Evolutionary conservation across 73 alveolate genomes (phyloP).

Genomic region (Paramecium tetraurelia): DNA sequence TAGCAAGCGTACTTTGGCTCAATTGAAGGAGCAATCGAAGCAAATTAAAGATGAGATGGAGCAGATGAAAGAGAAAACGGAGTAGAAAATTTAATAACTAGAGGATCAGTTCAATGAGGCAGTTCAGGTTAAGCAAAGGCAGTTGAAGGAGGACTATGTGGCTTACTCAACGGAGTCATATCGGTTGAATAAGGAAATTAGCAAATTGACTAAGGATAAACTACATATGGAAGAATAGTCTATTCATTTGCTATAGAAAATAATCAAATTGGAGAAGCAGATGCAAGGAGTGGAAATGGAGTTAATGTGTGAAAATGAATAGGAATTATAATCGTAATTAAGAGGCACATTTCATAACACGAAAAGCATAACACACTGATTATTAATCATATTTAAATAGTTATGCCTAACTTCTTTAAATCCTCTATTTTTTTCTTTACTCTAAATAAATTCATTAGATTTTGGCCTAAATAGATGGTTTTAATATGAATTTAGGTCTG

Average conservation of each 20-base stretch:
- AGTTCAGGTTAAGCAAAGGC: not conserved
- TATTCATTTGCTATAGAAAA: not conserved
- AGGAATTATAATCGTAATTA: not conserved
- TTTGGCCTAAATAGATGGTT: slow-evolving; percentile 2
- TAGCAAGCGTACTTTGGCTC: not conserved
- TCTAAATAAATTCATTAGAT: slow-evolving; percentile 44
- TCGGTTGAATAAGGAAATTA: slow-evolving; percentile 7
- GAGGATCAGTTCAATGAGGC: not conserved
- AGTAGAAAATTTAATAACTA: not conserved
- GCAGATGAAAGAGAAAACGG: not conserved
- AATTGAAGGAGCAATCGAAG: not conserved
- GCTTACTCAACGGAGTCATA: slow-evolving; percentile 16
- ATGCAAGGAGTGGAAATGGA: slow-evolving; percentile 39
- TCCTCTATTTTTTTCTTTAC: slow-evolving; percentile 48
- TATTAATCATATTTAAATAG: slow-evolving; percentile 1
- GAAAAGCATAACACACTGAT: slow-evolving; percentile 22
- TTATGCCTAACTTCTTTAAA: slow-evolving; percentile 18
- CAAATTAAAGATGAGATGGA: slow-evolving; percentile 19
- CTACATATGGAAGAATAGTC: not conserved
- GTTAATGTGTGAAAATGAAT: slow-evolving; percentile 23
- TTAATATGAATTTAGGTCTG: not conserved
- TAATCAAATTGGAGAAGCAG: not conserved
- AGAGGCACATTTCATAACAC: slow-evolving; percentile 36
- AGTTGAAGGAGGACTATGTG: slow-evolving; percentile 24
- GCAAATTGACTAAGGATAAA: slow-evolving; percentile 35